Conservation (phyloP, 306 rosid species). For the Rubus parviflorus region DNA sequence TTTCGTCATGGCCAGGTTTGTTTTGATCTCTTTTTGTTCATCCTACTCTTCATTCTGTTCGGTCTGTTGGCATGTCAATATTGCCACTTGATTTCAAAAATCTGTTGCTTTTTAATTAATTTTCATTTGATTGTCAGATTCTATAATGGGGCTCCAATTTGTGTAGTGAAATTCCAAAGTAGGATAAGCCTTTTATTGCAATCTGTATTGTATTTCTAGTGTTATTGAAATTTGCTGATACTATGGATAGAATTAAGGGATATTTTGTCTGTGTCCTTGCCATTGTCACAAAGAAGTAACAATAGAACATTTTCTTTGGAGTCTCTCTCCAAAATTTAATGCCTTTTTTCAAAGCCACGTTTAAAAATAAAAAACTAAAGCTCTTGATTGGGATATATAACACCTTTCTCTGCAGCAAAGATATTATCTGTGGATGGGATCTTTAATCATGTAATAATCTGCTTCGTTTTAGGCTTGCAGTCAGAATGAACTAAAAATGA, state of each 20-base stretch:
- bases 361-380: neutral
- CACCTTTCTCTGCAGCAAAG: neutral
- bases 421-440: neutral
- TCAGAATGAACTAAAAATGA: neutral
- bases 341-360: neutral
- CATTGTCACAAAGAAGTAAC: neutral
- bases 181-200: neutral
- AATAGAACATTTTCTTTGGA: neutral
- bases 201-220: neutral
- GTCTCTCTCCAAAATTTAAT: neutral
- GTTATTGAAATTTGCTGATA: too few relatives aligned
- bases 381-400: neutral
- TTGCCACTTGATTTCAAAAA: neutral
- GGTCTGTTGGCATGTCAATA: neutral
- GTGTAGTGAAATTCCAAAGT: neutral
- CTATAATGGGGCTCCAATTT: neutral
- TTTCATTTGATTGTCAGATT: neutral
- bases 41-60: neutral
- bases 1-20: slow-evolving; percentile 98
- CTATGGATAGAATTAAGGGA: neutral
- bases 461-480: neutral
- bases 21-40: slow-evolving; percentile 20
- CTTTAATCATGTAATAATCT: neutral
- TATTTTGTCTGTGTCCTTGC: neutral
- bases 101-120: neutral